phyloP scores from a whole-genome alignment of 2,329 filamentous ascomycete genomes.

The Knufia fluminis region DNA sequence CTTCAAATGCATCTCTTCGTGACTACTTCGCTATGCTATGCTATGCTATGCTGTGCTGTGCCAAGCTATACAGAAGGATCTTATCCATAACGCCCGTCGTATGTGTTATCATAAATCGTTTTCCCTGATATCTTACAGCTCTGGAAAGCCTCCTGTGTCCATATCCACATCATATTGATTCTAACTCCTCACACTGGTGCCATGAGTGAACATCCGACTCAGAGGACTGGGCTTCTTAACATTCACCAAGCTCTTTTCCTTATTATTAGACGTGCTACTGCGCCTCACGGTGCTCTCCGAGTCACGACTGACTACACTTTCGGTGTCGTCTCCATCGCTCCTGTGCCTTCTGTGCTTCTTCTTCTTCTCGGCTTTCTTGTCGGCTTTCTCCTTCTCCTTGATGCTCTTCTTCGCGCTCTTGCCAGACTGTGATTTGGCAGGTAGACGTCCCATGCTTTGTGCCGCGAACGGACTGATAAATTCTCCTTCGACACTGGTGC shows the following conservation, averaged over 20 bases:
- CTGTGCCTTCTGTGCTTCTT: constrained; percentile 18
- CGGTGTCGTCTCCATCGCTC: constrained; percentile 13
- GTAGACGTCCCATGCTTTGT: constrained; percentile 35
- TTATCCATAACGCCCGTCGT: too few species aligned
- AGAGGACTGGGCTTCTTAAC: constrained; percentile 31
- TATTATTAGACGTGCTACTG: constrained; percentile 11
- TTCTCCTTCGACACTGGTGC: constrained; percentile 56
- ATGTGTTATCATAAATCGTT: too few species aligned
- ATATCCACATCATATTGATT: too few species aligned
- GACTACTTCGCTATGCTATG: not conserved
- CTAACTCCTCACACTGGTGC: constrained; percentile 10
- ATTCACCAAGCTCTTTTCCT: constrained; percentile 20
- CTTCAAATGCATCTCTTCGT: too few species aligned
- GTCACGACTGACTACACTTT: constrained; percentile 15
- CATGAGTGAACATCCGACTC: constrained; percentile 22
- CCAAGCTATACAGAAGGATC: too few species aligned
- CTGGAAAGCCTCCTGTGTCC: too few species aligned
- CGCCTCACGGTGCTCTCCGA: constrained; percentile 9
- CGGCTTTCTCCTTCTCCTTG: constrained; percentile 20
- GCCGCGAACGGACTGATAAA: constrained; percentile 54
- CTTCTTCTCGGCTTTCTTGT: constrained; percentile 27
- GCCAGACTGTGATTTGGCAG: constrained; percentile 16
- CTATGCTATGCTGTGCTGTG: not conserved
- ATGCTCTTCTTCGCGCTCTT: constrained; percentile 18
- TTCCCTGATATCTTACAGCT: too few species aligned